Evolutionary conservation across 805 yeast species (phyloP).

Genomic region (Zygoascus bituminiphila): DNA sequence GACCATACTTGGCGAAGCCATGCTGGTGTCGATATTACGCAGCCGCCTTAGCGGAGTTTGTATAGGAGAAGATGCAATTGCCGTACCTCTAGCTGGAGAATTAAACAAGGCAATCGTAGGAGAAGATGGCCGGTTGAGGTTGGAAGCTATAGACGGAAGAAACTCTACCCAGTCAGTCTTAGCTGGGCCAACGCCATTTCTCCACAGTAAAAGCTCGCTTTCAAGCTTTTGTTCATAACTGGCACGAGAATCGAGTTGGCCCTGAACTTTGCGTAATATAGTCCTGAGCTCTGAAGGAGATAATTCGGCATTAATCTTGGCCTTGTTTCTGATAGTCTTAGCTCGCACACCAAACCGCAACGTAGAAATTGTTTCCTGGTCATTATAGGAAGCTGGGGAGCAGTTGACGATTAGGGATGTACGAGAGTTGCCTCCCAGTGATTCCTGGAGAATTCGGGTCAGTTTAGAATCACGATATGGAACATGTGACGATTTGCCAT

Average conservation of each 20-base stretch:
- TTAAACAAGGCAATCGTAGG: not conserved
- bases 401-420: constrained; percentile 69
- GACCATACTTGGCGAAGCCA: not conserved
- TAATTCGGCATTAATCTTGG: constrained; percentile 54
- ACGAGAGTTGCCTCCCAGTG: constrained; percentile 75
- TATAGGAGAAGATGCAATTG: constrained; percentile 3
- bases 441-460: constrained; percentile 69
- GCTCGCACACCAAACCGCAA: constrained; percentile 70
- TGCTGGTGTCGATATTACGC: constrained; percentile 1
- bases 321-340: constrained; percentile 54
- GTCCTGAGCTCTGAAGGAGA: constrained; percentile 41
- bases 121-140: not conserved
- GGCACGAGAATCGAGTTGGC: constrained; percentile 22
- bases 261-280: constrained; percentile 29
- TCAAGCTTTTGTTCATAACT: constrained; percentile 36
- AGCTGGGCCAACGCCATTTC: constrained; percentile 28
- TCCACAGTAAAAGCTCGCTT: constrained; percentile 33
- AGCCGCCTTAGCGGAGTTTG: constrained; percentile 1
- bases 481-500: constrained; percentile 52
- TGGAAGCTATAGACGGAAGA: not conserved
- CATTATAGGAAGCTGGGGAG: constrained; percentile 52
- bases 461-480: constrained; percentile 75
- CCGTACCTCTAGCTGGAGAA: constrained; percentile 2
- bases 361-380: constrained; percentile 59
- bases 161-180: constrained; percentile 22